Percentiles rank a stretch among this genome's conserved stretches.
Evolutionary conservation across 352 stramenopile species (phyloP).

Genomic region (Aphanomyces astaci): DNA sequence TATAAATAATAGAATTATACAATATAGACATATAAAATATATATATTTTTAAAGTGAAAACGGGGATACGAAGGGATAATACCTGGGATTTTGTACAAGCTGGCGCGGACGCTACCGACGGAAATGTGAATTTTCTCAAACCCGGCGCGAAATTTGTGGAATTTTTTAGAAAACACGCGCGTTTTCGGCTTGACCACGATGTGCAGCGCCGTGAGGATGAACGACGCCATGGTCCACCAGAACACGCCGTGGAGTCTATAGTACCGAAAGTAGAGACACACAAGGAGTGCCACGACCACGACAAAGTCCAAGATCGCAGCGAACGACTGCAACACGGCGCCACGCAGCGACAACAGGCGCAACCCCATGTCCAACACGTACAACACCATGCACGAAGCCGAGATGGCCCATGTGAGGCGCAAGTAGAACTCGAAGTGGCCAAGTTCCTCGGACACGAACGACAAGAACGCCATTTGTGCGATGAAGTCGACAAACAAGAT

Average conservation of each 20-base stretch:
- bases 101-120: slow-evolving; percentile 74
- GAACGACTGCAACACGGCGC: slow-evolving; percentile 67
- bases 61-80: not conserved
- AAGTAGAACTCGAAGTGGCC: slow-evolving; percentile 59
- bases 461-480: slow-evolving; percentile 69
- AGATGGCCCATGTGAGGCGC: slow-evolving; percentile 45
- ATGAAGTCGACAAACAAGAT: slow-evolving; percentile 82
- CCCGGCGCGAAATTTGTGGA: slow-evolving; percentile 81
- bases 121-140: slow-evolving; percentile 82
- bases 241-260: slow-evolving; percentile 52
- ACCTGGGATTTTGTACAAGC: slow-evolving; percentile 60
- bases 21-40: too few species aligned
- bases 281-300: slow-evolving; percentile 59
- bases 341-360: slow-evolving; percentile 57
- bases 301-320: slow-evolving; percentile 76
- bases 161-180: slow-evolving; percentile 79
- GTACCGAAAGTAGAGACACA: slow-evolving; percentile 47
- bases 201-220: slow-evolving; percentile 55
- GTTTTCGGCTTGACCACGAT: slow-evolving; percentile 80
- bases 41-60: too few species aligned
- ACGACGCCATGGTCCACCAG: slow-evolving; percentile 63
- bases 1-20: too few species aligned
- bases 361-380: slow-evolving; percentile 82
- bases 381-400: slow-evolving; percentile 64
- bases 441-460: slow-evolving; percentile 53